phyloP scores from a whole-genome alignment of 305 asterid genomes.

The Fraxinus nigra region DNA sequence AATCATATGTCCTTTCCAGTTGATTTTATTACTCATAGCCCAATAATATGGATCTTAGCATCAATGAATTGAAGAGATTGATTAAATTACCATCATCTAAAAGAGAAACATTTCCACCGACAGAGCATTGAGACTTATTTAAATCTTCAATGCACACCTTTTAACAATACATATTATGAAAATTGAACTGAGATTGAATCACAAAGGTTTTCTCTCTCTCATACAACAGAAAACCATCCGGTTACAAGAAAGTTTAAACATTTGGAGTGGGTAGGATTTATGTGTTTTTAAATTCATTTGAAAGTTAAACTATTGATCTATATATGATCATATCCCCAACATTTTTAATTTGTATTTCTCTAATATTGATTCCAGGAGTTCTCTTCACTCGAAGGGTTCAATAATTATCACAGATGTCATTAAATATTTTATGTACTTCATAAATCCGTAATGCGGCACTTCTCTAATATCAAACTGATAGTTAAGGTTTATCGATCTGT shows the following conservation, averaged over 20 bases:
- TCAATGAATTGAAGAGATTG: background rate
- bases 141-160: background rate
- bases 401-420: background rate
- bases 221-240: background rate
- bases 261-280: background rate
- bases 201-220: background rate
- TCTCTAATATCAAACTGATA: background rate
- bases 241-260: background rate
- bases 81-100: background rate
- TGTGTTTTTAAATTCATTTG: background rate
- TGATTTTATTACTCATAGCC: background rate
- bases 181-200: background rate
- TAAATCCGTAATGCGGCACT: background rate
- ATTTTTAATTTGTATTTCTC: background rate
- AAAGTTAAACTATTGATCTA: background rate
- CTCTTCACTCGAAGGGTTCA: background rate
- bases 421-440: background rate
- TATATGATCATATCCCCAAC: background rate
- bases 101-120: background rate
- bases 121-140: background rate
- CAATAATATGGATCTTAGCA: background rate
- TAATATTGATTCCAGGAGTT: background rate
- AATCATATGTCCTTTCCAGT: background rate
- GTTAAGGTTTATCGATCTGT: background rate
- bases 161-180: background rate